Conservation (phyloP, 2,329 filamentous ascomycete species). For the Exophiala sideris region DNA sequence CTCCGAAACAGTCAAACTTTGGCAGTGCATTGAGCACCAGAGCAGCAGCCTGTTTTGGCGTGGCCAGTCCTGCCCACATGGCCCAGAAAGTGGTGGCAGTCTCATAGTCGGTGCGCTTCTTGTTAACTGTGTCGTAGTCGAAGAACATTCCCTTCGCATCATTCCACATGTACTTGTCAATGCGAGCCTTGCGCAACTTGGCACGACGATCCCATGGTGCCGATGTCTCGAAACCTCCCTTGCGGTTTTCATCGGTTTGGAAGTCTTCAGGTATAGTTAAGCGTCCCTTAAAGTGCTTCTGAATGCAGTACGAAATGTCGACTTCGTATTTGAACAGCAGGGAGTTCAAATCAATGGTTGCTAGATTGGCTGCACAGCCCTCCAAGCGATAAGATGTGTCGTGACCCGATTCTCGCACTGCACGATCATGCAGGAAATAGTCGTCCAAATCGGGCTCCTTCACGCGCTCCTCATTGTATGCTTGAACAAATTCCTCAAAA, state of each 20-base stretch:
- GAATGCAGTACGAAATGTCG: conserved; percentile 85
- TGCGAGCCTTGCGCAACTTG: conserved; percentile 74
- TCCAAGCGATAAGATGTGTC: conserved; percentile 95
- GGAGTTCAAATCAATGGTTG: conserved; percentile 92
- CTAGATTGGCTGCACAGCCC: conserved; percentile 78
- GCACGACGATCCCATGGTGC: conserved; percentile 87
- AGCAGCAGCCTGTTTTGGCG: conserved; percentile 77
- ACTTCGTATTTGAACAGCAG: conserved; percentile 95
- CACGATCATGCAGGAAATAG: conserved; percentile 94
- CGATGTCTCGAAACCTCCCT: conserved; percentile 74
- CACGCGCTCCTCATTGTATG: conserved; percentile 77
- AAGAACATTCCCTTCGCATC: conserved; percentile 93
- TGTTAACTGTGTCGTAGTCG: conserved; percentile 85
- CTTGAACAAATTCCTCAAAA: conserved; percentile 79
- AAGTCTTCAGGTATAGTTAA: conserved; percentile 81
- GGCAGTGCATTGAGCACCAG: conserved; percentile 81
- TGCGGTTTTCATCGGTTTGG: conserved; percentile 62
- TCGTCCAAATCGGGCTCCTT: conserved; percentile 84
- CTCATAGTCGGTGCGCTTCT: conserved; percentile 80
- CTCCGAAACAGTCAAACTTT: conserved; percentile 82
- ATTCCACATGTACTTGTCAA: conserved; percentile 94
- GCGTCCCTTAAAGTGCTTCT: conserved; percentile 76
- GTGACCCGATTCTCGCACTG: conserved; percentile 92
- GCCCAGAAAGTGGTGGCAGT: conserved; percentile 94
- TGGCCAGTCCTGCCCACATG: conserved; percentile 88